Evolutionary conservation across 202 grass and related monocot genomes (phyloP).

Genomic region (Digitaria exilis): DNA sequence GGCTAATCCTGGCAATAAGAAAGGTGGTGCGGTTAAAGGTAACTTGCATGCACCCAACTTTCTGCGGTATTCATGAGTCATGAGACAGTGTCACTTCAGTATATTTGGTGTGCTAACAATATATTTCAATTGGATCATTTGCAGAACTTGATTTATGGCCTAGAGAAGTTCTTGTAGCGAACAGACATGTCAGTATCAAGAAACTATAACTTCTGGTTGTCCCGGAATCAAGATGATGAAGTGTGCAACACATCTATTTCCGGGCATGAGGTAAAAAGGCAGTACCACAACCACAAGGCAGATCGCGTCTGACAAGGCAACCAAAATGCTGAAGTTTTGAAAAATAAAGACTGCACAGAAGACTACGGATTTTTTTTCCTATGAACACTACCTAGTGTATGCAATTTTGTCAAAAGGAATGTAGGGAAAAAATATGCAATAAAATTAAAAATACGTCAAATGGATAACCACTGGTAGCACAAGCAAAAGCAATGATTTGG

Average conservation of each 20-base stretch:
- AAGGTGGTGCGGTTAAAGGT: constrained; percentile 89
- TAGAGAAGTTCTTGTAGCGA: constrained; percentile 84
- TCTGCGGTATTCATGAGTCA: background rate
- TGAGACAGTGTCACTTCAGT: background rate
- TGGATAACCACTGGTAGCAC: background rate
- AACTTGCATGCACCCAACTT: background rate
- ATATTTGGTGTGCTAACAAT: background rate
- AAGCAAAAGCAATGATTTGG: background rate
- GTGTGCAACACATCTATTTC: background rate
- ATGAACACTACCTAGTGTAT: background rate
- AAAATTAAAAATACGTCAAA: background rate
- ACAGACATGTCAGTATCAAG: background rate
- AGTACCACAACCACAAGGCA: background rate
- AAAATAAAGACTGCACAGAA: constrained; percentile 2
- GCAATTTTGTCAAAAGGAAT: background rate
- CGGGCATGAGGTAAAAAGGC: background rate
- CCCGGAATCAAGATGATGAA: background rate
- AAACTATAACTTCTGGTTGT: background rate
- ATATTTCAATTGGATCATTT: background rate
- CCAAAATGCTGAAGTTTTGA: background rate
- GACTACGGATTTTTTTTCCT: constrained; percentile 1
- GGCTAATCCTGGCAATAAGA: constrained; percentile 78
- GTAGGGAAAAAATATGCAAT: background rate
- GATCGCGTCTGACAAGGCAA: background rate
- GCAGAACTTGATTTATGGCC: constrained; percentile 85